These are phyloP conservation scores for Fusarium phyllophilum DNA, from an alignment of 2,329 filamentous ascomycete genomes.

Conservation along the genomic window DNA sequence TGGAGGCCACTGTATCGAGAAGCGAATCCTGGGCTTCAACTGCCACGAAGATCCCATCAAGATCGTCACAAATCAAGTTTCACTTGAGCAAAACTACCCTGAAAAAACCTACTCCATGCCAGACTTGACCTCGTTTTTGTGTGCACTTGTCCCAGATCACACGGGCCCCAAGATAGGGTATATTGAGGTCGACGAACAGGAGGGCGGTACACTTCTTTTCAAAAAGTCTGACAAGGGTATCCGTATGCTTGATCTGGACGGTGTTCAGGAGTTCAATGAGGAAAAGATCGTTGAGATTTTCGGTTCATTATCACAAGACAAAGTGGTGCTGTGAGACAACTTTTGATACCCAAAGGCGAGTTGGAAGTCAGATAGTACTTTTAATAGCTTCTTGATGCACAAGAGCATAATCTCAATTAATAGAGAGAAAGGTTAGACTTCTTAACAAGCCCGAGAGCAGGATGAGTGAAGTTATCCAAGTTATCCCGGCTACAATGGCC, in stretches of 20 bases:
- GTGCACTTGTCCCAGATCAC: conserved; percentile 19
- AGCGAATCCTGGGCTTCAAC: conserved; percentile 39
- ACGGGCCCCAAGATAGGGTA: conserved; percentile 4
- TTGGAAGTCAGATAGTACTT: background rate
- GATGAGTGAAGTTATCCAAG: background rate
- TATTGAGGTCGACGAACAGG: conserved; percentile 16
- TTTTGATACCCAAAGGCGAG: conserved; percentile 25
- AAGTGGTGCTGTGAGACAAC: conserved; percentile 1
- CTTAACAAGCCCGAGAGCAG: background rate
- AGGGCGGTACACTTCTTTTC: conserved; percentile 33
- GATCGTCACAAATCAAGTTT: conserved; percentile 31
- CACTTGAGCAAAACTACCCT: conserved; percentile 29
- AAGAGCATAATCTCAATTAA: background rate
- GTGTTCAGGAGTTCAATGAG: conserved; percentile 1
- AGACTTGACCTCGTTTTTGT: conserved; percentile 34
- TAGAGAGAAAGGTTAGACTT: background rate
- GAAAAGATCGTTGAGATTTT: background rate
- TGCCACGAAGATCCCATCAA: conserved; percentile 33
- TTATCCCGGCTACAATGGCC: background rate
- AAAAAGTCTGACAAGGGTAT: conserved; percentile 21
- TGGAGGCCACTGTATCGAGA: conserved; percentile 31
- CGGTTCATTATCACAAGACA: background rate
- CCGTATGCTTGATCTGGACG: conserved; percentile 29
- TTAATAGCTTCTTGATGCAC: background rate
- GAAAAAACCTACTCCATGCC: conserved; percentile 33